Conservation (phyloP, 805 yeast genomes). For the Candida railenensis region DNA sequence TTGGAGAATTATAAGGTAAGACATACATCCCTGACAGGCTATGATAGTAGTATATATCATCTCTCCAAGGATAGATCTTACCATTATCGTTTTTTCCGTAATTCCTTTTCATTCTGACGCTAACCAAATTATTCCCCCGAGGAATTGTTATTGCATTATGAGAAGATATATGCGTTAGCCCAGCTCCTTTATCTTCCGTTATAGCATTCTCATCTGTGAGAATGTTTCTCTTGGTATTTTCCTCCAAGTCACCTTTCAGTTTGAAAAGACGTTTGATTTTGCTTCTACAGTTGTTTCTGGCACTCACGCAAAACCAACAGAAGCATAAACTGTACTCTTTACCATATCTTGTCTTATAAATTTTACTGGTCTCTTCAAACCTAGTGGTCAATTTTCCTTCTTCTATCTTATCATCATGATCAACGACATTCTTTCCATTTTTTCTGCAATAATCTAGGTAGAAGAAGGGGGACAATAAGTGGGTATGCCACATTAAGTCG, state of each 20-base stretch:
- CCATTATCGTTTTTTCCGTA: not conserved
- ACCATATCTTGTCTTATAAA: slow-evolving; percentile 12
- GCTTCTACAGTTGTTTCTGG: not conserved
- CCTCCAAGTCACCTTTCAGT: not conserved
- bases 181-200: not conserved
- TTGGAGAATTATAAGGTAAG: not conserved
- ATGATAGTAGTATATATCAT: not conserved
- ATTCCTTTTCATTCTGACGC: not conserved
- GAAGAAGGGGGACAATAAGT: slow-evolving; percentile 15
- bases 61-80: not conserved
- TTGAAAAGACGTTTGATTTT: not conserved
- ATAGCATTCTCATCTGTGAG: not conserved
- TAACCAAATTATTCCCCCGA: not conserved
- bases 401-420: slow-evolving; percentile 27
- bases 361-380: slow-evolving; percentile 16
- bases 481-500: slow-evolving; percentile 29
- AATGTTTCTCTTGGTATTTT: not conserved
- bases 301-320: slow-evolving; percentile 11
- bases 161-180: not conserved
- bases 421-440: slow-evolving; percentile 8
- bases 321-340: slow-evolving; percentile 20
- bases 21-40: not conserved
- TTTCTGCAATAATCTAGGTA: slow-evolving; percentile 13
- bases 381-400: slow-evolving; percentile 14
- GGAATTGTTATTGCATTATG: not conserved